phyloP scores from a whole-genome alignment of 2,329 filamentous ascomycete genomes.

The Cercospora sojina region DNA sequence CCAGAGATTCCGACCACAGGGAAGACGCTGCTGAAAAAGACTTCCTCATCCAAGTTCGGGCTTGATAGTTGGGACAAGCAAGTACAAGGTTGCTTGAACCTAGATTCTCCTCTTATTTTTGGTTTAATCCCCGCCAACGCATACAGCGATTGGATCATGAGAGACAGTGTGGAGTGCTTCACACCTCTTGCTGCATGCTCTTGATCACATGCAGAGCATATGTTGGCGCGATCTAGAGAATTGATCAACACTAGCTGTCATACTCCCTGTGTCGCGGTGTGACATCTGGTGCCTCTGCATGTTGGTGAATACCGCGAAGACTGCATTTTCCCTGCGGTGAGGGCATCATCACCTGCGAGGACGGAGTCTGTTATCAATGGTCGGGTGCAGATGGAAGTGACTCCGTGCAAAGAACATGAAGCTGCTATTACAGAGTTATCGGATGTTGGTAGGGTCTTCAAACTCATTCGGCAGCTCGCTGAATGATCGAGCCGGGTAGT shows the following conservation, averaged over 20 bases:
- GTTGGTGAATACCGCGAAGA: neutral
- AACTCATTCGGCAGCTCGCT: neutral
- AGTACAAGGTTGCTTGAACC: neutral
- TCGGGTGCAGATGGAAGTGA: neutral
- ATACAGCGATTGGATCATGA: neutral
- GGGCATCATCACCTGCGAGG: neutral
- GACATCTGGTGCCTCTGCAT: neutral
- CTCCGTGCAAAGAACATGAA: neutral
- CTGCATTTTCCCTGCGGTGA: neutral
- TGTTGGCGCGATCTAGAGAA: neutral
- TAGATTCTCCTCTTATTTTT: neutral
- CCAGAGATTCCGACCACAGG: neutral
- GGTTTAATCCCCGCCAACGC: neutral
- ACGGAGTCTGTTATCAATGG: neutral
- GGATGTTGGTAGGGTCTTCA: neutral
- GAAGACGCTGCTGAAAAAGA: neutral
- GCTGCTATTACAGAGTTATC: neutral
- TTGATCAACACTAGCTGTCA: neutral
- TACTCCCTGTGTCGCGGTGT: neutral
- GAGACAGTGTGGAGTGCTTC: neutral
- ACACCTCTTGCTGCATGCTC: neutral
- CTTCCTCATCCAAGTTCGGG: neutral
- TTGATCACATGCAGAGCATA: neutral
- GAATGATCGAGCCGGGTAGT: neutral
- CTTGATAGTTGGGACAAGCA: neutral